Evolutionary conservation across 305 asterid species (phyloP), one percentile per base, ranked within the genome.

Genomic region (Withania somnifera): DNA sequence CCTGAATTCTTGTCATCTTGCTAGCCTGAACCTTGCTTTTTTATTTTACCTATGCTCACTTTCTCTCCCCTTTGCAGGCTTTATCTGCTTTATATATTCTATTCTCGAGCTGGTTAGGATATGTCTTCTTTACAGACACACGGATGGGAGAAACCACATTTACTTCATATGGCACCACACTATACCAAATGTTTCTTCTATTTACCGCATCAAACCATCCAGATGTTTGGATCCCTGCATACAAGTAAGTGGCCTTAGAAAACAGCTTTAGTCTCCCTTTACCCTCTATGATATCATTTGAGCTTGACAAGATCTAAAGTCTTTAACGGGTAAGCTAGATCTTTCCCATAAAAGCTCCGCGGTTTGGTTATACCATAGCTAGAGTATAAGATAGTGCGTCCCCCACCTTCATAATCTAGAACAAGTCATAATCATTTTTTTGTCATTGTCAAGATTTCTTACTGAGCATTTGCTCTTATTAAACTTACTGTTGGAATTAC

Each of bases 211-310:
- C 99, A 85, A 95, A 95, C 90, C 92, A 94, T 81, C 98, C 99
- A 53, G 98, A 95, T 90, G 98, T 92, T 83, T 95, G 99, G 98
- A 94, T 95, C 87, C 97, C 99, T 11, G 99, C 99, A 51, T 95
- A 95, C 93, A 95, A 91, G 99, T 93, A 86, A 85, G 92, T 86
- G 50, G 69, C 83, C 60, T 51, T 8, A 17, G 36, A 68, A 82
- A 11, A 60, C 19, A 11, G 38, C 36, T 26, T 60, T 24, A 24
- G n/a, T 58, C 66, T 22, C 36, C 36, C 36, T 58, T 15, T 60
- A 11, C 68, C 34, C 36, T 24, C 68, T 26, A 24, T 11, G 2
- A 26, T 11, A 11, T 32, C 38, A 26, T 26, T 60, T 6, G 5
- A 60, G 36, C 26, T 60, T 60, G 67, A 11, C n/a, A 60, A 22